These are phyloP conservation scores for Diaporthe nobilis DNA, from an alignment of 2,329 filamentous ascomycete genomes.

Conservation along the genomic window DNA sequence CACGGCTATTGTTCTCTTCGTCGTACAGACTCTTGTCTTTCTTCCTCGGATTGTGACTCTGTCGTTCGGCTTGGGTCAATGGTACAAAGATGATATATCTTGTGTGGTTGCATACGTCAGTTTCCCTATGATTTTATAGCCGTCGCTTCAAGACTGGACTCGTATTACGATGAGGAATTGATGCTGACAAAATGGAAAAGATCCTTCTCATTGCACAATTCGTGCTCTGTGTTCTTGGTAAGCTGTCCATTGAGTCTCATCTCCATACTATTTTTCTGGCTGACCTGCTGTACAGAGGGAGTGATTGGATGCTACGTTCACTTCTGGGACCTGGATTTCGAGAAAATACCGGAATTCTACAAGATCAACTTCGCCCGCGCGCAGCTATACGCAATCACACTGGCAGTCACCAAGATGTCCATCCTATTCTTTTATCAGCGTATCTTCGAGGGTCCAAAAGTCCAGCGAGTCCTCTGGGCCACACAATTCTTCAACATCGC, in stretches of 20 bases:
- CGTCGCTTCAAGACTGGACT: too few species aligned
- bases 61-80: constrained; percentile 3
- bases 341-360: constrained; percentile 12
- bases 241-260: not conserved
- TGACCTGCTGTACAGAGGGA: not conserved
- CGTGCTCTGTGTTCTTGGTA: constrained; percentile 33
- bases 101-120: constrained; percentile 36
- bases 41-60: constrained; percentile 19
- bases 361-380: constrained; percentile 37
- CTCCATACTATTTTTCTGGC: not conserved
- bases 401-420: constrained; percentile 34
- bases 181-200: not conserved
- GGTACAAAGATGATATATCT: constrained; percentile 30
- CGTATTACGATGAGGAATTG: too few species aligned
- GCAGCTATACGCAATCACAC: constrained; percentile 26
- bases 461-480: constrained; percentile 29
- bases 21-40: constrained; percentile 32
- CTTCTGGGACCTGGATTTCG: constrained; percentile 36
- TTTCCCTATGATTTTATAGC: not conserved
- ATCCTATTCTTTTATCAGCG: constrained; percentile 38
- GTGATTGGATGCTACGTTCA: constrained; percentile 34
- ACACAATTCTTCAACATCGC: constrained; percentile 24
- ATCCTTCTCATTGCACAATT: constrained; percentile 22
- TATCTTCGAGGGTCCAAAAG: constrained; percentile 25
- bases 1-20: constrained; percentile 31